phyloP scores from a whole-genome alignment of 2,329 filamentous ascomycete genomes.

The Fusarium lyarnte region DNA sequence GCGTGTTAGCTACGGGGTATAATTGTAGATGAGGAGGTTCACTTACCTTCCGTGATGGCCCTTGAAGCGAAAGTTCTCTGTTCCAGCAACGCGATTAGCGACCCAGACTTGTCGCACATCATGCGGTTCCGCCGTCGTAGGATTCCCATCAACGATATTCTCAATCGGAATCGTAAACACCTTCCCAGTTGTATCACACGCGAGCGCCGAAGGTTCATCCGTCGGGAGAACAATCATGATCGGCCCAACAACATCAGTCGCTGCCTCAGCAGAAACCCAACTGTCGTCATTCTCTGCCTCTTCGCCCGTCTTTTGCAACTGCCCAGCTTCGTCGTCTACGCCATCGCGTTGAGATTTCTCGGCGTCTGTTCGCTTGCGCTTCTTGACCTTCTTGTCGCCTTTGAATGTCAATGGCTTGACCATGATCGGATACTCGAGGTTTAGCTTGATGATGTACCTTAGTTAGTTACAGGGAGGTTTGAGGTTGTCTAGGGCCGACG shows the following conservation, averaged over 20 bases:
- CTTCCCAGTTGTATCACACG: slow-evolving; percentile 86
- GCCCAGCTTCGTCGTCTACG: slow-evolving; percentile 20
- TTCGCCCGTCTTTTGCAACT: slow-evolving; percentile 39
- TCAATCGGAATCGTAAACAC: slow-evolving; percentile 85
- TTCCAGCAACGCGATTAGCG: slow-evolving; percentile 83
- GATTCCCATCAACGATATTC: slow-evolving; percentile 87
- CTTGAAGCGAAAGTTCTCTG: slow-evolving; percentile 85
- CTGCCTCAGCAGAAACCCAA: slow-evolving; percentile 86
- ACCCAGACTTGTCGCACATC: slow-evolving; percentile 97
- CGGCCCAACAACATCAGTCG: slow-evolving; percentile 81
- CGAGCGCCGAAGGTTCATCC: slow-evolving; percentile 76
- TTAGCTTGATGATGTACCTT: neutral
- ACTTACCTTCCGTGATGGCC: slow-evolving; percentile 84
- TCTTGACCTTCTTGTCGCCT: slow-evolving; percentile 94
- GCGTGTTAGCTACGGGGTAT: neutral
- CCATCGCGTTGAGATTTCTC: slow-evolving; percentile 53
- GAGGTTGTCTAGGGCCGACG: slow-evolving; percentile 5
- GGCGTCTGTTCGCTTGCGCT: slow-evolving; percentile 78
- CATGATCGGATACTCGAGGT: slow-evolving; percentile 58
- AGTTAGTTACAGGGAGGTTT: neutral
- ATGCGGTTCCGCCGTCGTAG: slow-evolving; percentile 89
- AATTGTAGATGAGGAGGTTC: accelerated
- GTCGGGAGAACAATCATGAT: slow-evolving; percentile 85
- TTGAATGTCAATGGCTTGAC: slow-evolving; percentile 95
- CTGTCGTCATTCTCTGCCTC: slow-evolving; percentile 75